Percentiles rank a stretch among this genome's conserved stretches.
Evolutionary conservation across 306 rosid species (phyloP).

Genomic region (Prunus persica): Prunus_persica_NCBIv2 NC_034012.1:3554501-3555000

Average conservation of each 20-base stretch:
- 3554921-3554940: slow-evolving; percentile 67
- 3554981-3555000: slow-evolving; percentile 40
- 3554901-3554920: slow-evolving; percentile 77
- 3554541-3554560: no score
- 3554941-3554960: slow-evolving; percentile 40
- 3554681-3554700: neutral
- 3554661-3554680: neutral
- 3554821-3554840: slow-evolving; percentile 64
- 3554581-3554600: no score
- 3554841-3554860: slow-evolving; percentile 69
- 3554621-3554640: neutral
- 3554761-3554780: slow-evolving; percentile 51
- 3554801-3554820: slow-evolving; percentile 72
- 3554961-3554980: slow-evolving; percentile 43
- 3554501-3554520: no score
- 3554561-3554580: no score
- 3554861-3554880: slow-evolving; percentile 54
- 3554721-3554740: slow-evolving; percentile 88
- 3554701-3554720: slow-evolving; percentile 7
- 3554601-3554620: neutral
- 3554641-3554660: neutral
- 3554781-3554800: slow-evolving; percentile 70
- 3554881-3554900: slow-evolving; percentile 68
- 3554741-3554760: slow-evolving; percentile 58
- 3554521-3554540: no score